Evolutionary conservation across 257 asterid species (phyloP), one percentile per base, ranked within the genome.

Genomic region (Nicotiana paniculata): DNA sequence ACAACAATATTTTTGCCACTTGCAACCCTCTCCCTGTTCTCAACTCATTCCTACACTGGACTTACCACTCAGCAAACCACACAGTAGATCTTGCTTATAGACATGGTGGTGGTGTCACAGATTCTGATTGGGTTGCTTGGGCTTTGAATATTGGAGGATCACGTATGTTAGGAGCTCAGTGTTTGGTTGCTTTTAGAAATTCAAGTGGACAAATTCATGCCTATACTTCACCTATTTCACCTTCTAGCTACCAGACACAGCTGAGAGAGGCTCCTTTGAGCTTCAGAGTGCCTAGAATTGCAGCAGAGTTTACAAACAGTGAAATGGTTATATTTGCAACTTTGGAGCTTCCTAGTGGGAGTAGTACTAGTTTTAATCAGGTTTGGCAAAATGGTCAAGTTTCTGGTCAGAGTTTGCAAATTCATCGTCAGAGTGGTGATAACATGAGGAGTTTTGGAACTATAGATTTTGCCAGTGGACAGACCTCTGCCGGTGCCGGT

Each of bases 371-470:
- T 11, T 61, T 87, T 81, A 85, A 77, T 77, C 88, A 85, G 66
- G 90, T 77, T 1, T 87, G 90, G 90, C 86, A 86, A 24, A 77
- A 64, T 24, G 88, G 88, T 35, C 11, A 0, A 67, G 46, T 80
- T 57, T 80, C 83, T 69, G 70, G 54, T 13, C 9, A 5, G 37
- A 0, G 21, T 69, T 57, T 69, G 28, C 32, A 7, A 63, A 17
- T 0, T 0, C 83, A 53, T 80, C 1, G 13, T 13, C 33, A 11
- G 75, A 32, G 43, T 81, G 64, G 53, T 17, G 77, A 63, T n/a
- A 80, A 80, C n/a, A 0, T 9, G 0, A 63, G 61, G 4, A 63
- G 77, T 46, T 1, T 4, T 15, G 77, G 77, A 28, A 80, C 63
- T 26, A 77, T 80, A 28, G 77, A 80, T 21, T 80, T 80, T 69